Conservation (phyloP, 2,329 filamentous ascomycete species). For the Fusarium musae region DNA sequence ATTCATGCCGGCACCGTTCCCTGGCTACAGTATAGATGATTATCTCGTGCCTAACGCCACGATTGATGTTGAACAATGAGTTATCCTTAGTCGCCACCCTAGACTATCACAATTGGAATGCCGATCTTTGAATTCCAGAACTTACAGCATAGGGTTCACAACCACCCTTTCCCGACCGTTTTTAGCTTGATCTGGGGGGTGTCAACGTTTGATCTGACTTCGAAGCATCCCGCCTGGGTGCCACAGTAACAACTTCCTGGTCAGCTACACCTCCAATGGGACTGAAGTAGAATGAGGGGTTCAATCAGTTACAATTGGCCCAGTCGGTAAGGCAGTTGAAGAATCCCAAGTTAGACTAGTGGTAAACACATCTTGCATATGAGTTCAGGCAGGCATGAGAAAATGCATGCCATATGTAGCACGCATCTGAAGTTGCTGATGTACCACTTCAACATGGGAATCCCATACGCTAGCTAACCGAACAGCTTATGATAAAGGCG, state of each 20-base stretch:
- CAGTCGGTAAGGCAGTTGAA: background rate
- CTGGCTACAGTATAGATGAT: background rate
- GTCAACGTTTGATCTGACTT: background rate
- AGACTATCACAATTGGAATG: constrained; percentile 2
- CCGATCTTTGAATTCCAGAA: background rate
- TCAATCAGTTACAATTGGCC: background rate
- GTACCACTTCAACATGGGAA: background rate
- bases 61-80: background rate
- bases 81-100: constrained; percentile 12
- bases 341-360: background rate
- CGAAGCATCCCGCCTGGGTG: background rate
- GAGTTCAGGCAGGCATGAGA: constrained; percentile 6
- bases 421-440: background rate
- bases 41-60: background rate
- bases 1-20: background rate
- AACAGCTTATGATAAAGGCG: background rate
- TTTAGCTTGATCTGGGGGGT: background rate
- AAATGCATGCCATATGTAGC: background rate
- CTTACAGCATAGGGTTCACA: background rate
- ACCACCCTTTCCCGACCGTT: constrained; percentile 5
- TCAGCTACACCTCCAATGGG: background rate
- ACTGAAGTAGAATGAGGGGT: constrained; percentile 15
- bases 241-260: background rate
- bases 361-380: background rate
- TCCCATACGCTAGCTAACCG: background rate